phyloP scores from a whole-genome alignment of 2,329 filamentous ascomycete genomes.

The Apiospora rasikravindrae region DNA sequence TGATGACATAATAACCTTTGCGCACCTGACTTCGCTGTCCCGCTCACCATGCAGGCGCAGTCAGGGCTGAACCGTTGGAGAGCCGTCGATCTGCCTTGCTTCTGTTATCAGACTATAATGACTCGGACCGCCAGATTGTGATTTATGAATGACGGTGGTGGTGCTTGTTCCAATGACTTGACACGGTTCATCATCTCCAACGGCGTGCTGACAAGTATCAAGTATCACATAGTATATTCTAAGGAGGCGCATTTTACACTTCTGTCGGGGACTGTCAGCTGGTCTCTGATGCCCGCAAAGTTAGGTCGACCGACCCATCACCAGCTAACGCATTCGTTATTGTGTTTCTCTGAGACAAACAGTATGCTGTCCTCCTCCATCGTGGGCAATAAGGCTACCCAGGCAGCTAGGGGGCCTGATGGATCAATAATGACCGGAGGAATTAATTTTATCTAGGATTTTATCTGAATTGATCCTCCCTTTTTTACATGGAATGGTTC shows the following conservation, averaged over 20 bases:
- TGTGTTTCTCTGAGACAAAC: background rate
- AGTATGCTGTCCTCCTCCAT: background rate
- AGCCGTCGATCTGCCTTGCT: background rate
- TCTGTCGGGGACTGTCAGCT: background rate
- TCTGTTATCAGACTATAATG: background rate
- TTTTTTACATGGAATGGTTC: background rate
- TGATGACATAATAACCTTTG: constrained; percentile 13
- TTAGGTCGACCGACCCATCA: background rate
- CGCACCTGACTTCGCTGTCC: background rate
- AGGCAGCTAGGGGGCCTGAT: background rate
- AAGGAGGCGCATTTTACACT: background rate
- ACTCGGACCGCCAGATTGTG: background rate
- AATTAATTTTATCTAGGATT: constrained; percentile 11
- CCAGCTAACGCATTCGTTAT: background rate
- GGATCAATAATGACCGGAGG: background rate
- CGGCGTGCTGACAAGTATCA: background rate
- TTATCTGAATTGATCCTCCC: background rate
- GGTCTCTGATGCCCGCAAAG: background rate
- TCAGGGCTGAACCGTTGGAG: constrained; percentile 3
- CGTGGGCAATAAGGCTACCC: background rate
- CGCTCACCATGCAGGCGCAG: background rate
- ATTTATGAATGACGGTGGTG: background rate
- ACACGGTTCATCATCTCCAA: background rate
- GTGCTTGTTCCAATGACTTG: background rate
- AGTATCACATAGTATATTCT: background rate